phyloP scores from a whole-genome alignment of 2,329 filamentous ascomycete genomes.

The Monosporascus sp. region DNA sequence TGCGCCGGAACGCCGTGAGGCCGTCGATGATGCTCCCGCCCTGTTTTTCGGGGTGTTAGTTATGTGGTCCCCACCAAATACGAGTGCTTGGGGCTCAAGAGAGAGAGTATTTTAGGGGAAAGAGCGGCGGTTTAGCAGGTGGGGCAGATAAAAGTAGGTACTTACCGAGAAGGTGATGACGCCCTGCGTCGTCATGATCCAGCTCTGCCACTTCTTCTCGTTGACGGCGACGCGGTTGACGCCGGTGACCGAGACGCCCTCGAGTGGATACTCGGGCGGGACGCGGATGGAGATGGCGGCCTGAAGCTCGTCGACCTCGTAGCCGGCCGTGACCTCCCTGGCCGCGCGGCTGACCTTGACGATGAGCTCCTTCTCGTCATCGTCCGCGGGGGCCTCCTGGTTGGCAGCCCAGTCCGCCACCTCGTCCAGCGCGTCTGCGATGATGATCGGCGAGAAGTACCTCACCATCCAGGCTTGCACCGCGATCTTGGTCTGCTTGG shows the following conservation, averaged over 20 bases:
- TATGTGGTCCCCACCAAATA: neutral
- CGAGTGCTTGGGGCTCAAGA: too few relatives aligned
- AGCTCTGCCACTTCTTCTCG: constrained; percentile 88
- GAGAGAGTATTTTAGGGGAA: too few relatives aligned
- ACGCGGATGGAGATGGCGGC: constrained; percentile 80
- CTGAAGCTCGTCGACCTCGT: constrained; percentile 81
- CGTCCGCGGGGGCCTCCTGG: constrained; percentile 43
- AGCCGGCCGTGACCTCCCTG: constrained; percentile 76
- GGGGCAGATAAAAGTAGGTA: too few relatives aligned
- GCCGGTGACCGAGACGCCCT: constrained; percentile 69
- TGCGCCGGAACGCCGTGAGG: constrained; percentile 76
- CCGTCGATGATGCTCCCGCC: constrained; percentile 87
- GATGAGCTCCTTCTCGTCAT: constrained; percentile 51
- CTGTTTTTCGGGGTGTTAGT: constrained; percentile 23
- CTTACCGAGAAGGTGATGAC: constrained; percentile 82
- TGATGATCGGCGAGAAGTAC: constrained; percentile 69
- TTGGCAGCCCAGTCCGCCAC: constrained; percentile 62
- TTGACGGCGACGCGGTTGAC: constrained; percentile 80
- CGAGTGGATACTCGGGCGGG: constrained; percentile 77
- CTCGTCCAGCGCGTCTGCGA: constrained; percentile 60
- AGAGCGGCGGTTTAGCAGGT: too few relatives aligned
- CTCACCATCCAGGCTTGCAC: constrained; percentile 83
- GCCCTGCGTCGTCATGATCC: constrained; percentile 83
- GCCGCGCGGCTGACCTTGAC: constrained; percentile 69
- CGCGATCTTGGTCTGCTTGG: constrained; percentile 72